Evolutionary conservation across 805 yeast species (phyloP).

Genomic region (Zygotorulaspora danielsina): DNA sequence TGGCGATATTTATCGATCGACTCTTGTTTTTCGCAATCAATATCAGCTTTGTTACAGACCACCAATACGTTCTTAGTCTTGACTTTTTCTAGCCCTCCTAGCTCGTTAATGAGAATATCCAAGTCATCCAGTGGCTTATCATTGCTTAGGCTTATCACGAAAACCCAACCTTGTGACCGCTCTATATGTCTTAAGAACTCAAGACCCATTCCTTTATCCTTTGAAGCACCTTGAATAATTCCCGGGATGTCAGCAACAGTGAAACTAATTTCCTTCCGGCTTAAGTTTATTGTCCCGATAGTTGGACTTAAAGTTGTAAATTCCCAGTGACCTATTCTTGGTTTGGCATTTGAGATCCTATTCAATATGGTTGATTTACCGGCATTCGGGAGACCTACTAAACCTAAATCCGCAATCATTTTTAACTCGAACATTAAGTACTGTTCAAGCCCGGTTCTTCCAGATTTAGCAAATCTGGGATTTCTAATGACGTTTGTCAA

Average conservation of each 20-base stretch:
- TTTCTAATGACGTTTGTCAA: conserved; percentile 77
- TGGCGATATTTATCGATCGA: conserved; percentile 45
- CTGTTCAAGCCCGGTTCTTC: conserved; percentile 64
- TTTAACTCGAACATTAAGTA: conserved; percentile 78
- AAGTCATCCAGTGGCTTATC: conserved; percentile 65
- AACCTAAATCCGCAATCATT: conserved; percentile 85
- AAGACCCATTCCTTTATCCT: conserved; percentile 87
- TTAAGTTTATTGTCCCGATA: conserved; percentile 75
- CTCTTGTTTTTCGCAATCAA: conserved; percentile 39
- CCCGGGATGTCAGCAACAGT: conserved; percentile 99
- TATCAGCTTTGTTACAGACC: conserved; percentile 93
- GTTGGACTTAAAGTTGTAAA: conserved; percentile 92
- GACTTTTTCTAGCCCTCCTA: conserved; percentile 59
- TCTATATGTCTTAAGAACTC: conserved; percentile 91
- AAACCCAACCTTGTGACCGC: conserved; percentile 82
- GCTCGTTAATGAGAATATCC: conserved; percentile 57
- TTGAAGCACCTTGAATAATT: conserved; percentile 79
- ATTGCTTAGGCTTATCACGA: conserved; percentile 75
- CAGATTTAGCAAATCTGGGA: conserved; percentile 82
- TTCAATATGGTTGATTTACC: conserved; percentile 88
- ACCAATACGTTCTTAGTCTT: conserved; percentile 61
- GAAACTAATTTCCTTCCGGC: conserved; percentile 60
- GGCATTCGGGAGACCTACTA: conserved; percentile 95
- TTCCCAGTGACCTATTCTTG: conserved; percentile 94
- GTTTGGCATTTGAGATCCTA: conserved; percentile 84